Base-by-base conservation (phyloP, 352 stramenopile genomes). In the Pythium apleroticum region DNA sequence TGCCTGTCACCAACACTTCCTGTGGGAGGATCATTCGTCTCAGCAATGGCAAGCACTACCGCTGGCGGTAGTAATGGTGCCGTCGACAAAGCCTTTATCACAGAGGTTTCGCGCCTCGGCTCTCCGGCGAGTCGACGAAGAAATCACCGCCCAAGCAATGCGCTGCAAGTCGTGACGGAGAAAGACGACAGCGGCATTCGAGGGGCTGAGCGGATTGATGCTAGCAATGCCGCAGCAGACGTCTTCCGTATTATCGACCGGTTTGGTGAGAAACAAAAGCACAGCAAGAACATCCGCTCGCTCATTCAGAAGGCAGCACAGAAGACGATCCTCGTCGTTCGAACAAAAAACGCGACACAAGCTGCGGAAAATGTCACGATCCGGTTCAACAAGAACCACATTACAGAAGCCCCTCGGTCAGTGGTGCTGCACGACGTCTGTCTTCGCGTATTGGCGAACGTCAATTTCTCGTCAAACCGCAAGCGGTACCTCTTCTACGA, bases 271-370 rank as follows among this genome's bases (percentile, higher is more conserved):
- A 81, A 82, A 37, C 72, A 84, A 35, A 64, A 75, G 33, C 75
- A 77, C 46, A 80, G 75, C 41, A 82, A 78, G 57, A 84, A 76
- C 20, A 83, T 90, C 27, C 83, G 80, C 20, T 71, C 68, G 15
- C 71, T 89, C 60, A 85, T 91, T 55, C 83, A 90, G 39, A 72
- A 78, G 45, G 83, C 83, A 20, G 83, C 83, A 10, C 75, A 91
- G 63, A 88, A 87, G 59, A 91, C 83, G 1, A 83, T 91, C 35
- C 72, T 91, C 14, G 80, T 91, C 6, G 81, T 91, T 5, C 80
- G 83, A 5, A 74, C 83, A 1, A 90, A 90, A 55, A 89, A 88
- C 46, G 81, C 83, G 0, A 87, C 80, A 31, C 80, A 89, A 59
- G 79, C 80, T 7, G 78, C 80, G 12, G 80, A 91, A 46, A 78